Base-by-base conservation (phyloP, 805 yeast genomes). In the Zygosaccharomyces bisporus region DNA sequence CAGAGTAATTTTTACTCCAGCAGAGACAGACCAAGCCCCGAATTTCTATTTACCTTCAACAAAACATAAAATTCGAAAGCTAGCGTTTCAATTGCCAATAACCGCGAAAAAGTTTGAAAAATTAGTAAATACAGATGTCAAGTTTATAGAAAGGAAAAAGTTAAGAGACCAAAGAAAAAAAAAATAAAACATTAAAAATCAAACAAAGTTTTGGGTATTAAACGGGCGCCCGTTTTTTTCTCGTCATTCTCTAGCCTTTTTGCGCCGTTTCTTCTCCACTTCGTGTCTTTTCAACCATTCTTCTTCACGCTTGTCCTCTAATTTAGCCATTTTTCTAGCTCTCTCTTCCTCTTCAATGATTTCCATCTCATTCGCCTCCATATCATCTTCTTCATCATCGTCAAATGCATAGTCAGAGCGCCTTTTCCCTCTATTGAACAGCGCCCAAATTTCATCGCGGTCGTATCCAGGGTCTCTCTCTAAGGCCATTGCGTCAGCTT, bases 291-390 rank as follows among this genome's bases (percentile, higher is more conserved):
- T 77, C 51, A 84, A 80, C 57, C 80, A 72, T 43, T 70, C 77
- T 56, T 77, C 78, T 60, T 90, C 97, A 41, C 74, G 68, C 39
- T 72, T 68, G 58, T 91, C 99, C 60, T 93, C 99, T 31, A 73
- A 50, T 53, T 77, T 74, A 0, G 95, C 99, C 43, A 73, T 75
- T 39, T 74, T 73, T 29, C 80, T 71, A 9, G 96, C 83, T 25
- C 76, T 58, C 49, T 70, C 76, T 64, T 91, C 99, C 57, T 91
- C 99, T 45, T 79, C 86, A 33, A 88, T 68, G 18, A 93, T 79
- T 51, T 91, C 97, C 20, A 81, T 81, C 20, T 96, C 97, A 1
- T 93, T 83, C 2, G 96, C 96, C 60, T 91, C 98, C 97, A 93
- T 91, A 56, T 86, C 88, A 31, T 68, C 75, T 18, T 71, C 71